Evolutionary conservation across 2,329 filamentous ascomycete species (phyloP), one percentile per base, ranked within the genome.

Genomic region (Herpotrichia juniperi): DNA sequence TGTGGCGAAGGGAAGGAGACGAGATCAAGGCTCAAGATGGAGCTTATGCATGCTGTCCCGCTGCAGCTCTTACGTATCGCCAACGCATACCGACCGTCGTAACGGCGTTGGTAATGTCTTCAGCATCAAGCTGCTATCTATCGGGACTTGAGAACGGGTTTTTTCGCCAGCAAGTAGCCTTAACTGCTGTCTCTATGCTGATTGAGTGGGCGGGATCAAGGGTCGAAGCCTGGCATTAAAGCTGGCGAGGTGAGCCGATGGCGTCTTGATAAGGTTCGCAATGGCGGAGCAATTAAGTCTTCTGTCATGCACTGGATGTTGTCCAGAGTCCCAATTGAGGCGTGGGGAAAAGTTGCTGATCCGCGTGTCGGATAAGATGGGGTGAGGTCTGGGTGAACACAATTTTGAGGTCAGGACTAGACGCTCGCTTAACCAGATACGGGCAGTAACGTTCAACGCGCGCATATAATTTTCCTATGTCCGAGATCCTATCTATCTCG

Each of bases 31-130:
- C 22, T 25, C 21, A 22, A 42, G 17, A 25, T 35, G 48, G 35
- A 48, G 40, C 52, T 54, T 34, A 62, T 65, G 57, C 62, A 62
- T 58, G 61, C 53, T 56, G 54, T 57, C 53, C 54, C 53, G 58
- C 46, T 60, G 61, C 57, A 59, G 42, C 45, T 53, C 54, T 62
- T 58, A 63, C 64, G 57, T 61, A 62, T 58, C 49, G 53, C 53
- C 52, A 63, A 56, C 54, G 39, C 47, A 53, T 26, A n/a, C 16
- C 10, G 48, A 40, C 44, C 46, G 31, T 50, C 47, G 55, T 58
- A 61, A 63, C 46, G 19, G 40, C 17, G 49, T 57, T 58, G 49
- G 49, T 49, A 48, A 56, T 48, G 34, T 31, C 7, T 42, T 25
- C 46, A 42, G 37, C 25, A 26, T 42, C 26, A 51, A 48, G 42